Base-by-base conservation (phyloP, 2,329 filamentous ascomycete species). In the Exophiala xenobiotica region DNA sequence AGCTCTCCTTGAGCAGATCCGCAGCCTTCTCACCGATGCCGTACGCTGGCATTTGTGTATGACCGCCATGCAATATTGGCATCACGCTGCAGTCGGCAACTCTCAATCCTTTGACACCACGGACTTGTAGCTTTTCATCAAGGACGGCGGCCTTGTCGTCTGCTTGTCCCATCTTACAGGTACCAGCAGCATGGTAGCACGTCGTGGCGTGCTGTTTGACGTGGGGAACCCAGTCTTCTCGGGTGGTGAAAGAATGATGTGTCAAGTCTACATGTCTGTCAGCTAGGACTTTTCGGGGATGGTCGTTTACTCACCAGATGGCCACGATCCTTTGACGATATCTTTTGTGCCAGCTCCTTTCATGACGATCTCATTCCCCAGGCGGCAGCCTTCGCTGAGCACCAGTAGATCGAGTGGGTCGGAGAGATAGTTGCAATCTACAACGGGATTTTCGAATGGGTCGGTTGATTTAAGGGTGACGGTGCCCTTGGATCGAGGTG, bases 271-370 rank as follows among this genome's bases (percentile, higher is more conserved):
- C 59, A 27, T 3, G 14, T 11, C 6, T 23, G 45, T 55, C 26
- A 55, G 41, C 14, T 23, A 19, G 8, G 11, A 20, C 16, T 6
- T 38, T 33, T 11, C 11, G 22, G 44, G 14, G 11, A 3, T 12
- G 23, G n/a, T 33, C 9, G 33, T 9, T 29, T 11, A 49, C 53
- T 43, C 23, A 58, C 56, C 47, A n/a, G 51, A 41, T 0, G 82
- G 82, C 81, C 82, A 85, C 8, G 78, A 75, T 0, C 81, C 81
- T 60, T 81, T 81, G 9, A 83, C 73, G 4, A 85, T 69, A 47
- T 78, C 74, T 64, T 75, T 81, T 1, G 82, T 85, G 0, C 78
- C 81, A 1, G 70, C 69, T 0, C 81, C 82, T 12, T 78, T 68
- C 63, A 76, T 78, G 20, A 83, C 73, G 54, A 85, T 78, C 64